Conservation (phyloP, 352 stramenopile species). For the Phytophthora fragariaefolia region DNA sequence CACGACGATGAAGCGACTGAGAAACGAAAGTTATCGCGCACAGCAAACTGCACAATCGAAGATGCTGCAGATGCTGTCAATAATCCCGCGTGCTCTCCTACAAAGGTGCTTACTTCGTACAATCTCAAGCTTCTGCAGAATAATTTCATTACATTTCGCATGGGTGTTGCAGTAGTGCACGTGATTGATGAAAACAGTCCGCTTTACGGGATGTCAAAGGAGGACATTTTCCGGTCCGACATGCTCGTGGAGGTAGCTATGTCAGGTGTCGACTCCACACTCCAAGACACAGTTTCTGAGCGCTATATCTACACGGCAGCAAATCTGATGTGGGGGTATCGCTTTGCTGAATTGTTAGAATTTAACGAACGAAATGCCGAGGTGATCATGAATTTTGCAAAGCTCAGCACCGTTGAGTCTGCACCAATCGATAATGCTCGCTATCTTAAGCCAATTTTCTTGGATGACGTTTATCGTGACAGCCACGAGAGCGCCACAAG, state of each 20-base stretch:
- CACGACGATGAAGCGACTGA: constrained; percentile 34
- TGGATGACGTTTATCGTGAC: constrained; percentile 4
- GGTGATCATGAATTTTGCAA: constrained; percentile 84
- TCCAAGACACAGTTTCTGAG: constrained; percentile 84
- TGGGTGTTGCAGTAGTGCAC: constrained; percentile 82
- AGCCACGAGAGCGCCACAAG: constrained; percentile 16
- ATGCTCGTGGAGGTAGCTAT: constrained; percentile 83
- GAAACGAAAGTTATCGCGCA: constrained; percentile 20
- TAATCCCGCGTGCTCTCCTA: constrained; percentile 28
- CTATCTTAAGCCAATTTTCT: constrained; percentile 46
- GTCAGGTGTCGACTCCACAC: constrained; percentile 83
- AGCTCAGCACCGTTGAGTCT: constrained; percentile 66
- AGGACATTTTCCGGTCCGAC: constrained; percentile 63
- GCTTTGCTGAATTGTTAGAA: constrained; percentile 75
- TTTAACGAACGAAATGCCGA: constrained; percentile 72
- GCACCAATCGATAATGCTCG: constrained; percentile 55
- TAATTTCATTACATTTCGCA: constrained; percentile 89
- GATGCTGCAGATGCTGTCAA: constrained; percentile 25
- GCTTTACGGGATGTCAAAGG: constrained; percentile 65
- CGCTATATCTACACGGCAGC: constrained; percentile 77
- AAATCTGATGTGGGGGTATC: constrained; percentile 73
- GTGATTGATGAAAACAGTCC: constrained; percentile 77
- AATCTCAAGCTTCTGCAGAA: constrained; percentile 82
- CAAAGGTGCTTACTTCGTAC: constrained; percentile 72
- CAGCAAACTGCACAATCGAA: constrained; percentile 6